These are phyloP conservation scores for Mariannaea sp. DNA, from an alignment of 2,329 filamentous ascomycete species.

Conservation along the genomic window DNA sequence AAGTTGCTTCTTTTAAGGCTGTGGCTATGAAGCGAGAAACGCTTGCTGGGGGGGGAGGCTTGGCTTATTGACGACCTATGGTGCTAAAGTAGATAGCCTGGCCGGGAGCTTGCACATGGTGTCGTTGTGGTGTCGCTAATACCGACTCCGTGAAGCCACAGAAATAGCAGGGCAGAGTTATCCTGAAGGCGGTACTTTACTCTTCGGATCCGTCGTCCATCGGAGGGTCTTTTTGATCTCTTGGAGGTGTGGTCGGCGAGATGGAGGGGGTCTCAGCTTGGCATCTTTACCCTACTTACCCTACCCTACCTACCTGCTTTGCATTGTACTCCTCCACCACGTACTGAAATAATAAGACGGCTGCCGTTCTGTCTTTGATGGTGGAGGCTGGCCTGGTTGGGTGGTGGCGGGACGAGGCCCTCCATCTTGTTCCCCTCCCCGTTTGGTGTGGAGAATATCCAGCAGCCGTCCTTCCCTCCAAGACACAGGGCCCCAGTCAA, in stretches of 20 bases:
- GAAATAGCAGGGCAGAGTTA: no score
- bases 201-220: no score
- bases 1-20: neutral
- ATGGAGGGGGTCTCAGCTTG: neutral
- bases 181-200: no score
- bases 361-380: slow-evolving; percentile 8
- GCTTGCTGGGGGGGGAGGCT: no score
- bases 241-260: slow-evolving; percentile 7
- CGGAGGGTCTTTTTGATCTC: neutral
- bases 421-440: slow-evolving; percentile 3
- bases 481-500: neutral
- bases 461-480: neutral
- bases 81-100: no score
- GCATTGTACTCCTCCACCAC: no score
- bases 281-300: neutral
- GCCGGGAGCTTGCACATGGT: neutral
- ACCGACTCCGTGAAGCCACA: neutral
- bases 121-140: no score
- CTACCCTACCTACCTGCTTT: neutral
- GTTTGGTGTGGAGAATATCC: neutral
- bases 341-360: no score
- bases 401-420: slow-evolving; percentile 7
- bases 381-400: slow-evolving; percentile 4
- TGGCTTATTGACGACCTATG: no score
- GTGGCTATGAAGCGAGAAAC: no score